Percentiles rank a stretch among this genome's conserved stretches.
Conservation (phyloP, 495 filamentous ascomycete species). For the Physcia stellaris region DNA sequence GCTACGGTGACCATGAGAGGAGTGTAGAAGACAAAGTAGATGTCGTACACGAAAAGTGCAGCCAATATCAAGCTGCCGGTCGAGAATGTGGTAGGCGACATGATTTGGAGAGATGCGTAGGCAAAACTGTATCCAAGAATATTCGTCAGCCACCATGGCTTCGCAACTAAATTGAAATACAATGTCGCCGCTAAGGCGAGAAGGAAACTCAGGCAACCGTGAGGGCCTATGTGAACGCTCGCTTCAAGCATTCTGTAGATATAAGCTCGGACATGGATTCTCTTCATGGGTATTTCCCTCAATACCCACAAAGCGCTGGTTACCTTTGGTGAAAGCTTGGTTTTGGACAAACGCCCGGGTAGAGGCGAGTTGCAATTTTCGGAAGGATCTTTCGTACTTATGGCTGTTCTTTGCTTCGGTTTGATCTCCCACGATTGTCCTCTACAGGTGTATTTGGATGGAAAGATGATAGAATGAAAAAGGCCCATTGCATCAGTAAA, state of each 20-base stretch:
- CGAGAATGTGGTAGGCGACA: slow-evolving; percentile 82
- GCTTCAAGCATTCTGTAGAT: slow-evolving; percentile 28
- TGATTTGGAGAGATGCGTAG: slow-evolving; percentile 65
- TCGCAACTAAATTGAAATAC: slow-evolving; percentile 57
- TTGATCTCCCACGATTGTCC: slow-evolving; percentile 27
- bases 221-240: slow-evolving; percentile 33
- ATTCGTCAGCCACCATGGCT: slow-evolving; percentile 74
- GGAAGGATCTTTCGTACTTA: not conserved
- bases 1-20: slow-evolving; percentile 95
- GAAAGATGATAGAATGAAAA: slow-evolving; percentile 57
- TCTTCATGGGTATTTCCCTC: slow-evolving; percentile 32
- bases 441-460: slow-evolving; percentile 31
- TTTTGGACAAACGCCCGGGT: slow-evolving; percentile 29
- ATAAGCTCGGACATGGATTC: slow-evolving; percentile 32
- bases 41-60: slow-evolving; percentile 85
- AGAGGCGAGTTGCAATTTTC: slow-evolving; percentile 31
- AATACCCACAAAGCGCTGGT: slow-evolving; percentile 30
- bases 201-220: slow-evolving; percentile 46
- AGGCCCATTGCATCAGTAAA: slow-evolving; percentile 54
- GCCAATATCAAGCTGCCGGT: slow-evolving; percentile 66
- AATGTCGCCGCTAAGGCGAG: slow-evolving; percentile 42
- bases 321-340: slow-evolving; percentile 26
- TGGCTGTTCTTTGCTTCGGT: slow-evolving; percentile 6
- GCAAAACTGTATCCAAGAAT: slow-evolving; percentile 75
- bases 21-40: slow-evolving; percentile 95